These are phyloP conservation scores for Eucalyptus marginata DNA, from an alignment of 345 rosid species.

Conservation along the genomic window DNA sequence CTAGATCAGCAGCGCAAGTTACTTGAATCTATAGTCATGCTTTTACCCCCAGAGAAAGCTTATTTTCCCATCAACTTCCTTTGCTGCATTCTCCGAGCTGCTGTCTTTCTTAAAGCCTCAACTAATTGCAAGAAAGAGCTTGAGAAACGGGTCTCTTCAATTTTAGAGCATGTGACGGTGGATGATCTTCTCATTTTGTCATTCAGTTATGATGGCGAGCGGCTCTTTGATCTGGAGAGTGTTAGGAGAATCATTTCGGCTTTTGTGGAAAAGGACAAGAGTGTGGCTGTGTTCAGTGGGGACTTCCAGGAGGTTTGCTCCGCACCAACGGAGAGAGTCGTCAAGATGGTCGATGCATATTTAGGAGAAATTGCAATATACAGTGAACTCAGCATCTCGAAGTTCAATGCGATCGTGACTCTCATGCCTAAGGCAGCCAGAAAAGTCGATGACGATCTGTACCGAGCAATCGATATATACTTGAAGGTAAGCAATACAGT, in stretches of 20 bases:
- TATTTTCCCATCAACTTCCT: conserved; percentile 65
- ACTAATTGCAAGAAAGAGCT: conserved; percentile 53
- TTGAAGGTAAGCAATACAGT: conserved; percentile 37
- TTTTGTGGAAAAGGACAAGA: conserved; percentile 78
- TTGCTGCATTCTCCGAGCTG: conserved; percentile 76
- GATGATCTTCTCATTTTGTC: conserved; percentile 75
- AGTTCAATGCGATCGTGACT: conserved; percentile 71
- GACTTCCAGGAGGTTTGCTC: conserved; percentile 38
- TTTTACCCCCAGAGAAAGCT: conserved; percentile 57
- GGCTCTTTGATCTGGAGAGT: conserved; percentile 64
- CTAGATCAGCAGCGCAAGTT: conserved; percentile 41
- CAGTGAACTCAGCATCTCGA: conserved; percentile 55
- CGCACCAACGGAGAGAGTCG: conserved; percentile 40
- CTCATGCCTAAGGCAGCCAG: conserved; percentile 68
- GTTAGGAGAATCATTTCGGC: conserved; percentile 56
- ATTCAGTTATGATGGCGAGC: conserved; percentile 69
- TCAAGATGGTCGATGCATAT: conserved; percentile 63
- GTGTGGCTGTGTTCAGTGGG: conserved; percentile 55
- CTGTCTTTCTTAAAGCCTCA: conserved; percentile 52
- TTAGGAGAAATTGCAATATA: conserved; percentile 62
- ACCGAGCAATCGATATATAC: conserved; percentile 79
- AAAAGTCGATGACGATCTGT: conserved; percentile 68
- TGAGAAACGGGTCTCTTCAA: conserved; percentile 57
- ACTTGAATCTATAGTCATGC: conserved; percentile 49
- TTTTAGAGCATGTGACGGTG: conserved; percentile 60